A percentile compares a stretch with the other conserved stretches of the same genome.
phyloP scores from a whole-genome alignment of 1,284 basidiomycete species.

The Takashimella tepidaria region DNA sequence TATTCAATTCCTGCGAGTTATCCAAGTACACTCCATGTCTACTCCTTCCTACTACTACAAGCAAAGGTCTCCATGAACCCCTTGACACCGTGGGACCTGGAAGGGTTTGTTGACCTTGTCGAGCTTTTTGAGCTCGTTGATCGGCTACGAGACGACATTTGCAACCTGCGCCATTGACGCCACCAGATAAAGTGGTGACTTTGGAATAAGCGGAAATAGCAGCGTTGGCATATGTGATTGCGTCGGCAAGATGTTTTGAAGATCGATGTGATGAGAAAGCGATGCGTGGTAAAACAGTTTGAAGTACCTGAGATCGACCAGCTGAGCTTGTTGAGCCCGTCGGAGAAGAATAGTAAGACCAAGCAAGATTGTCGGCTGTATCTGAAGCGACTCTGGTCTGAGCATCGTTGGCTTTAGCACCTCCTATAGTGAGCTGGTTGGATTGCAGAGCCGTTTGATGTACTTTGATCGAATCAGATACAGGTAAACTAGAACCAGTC shows the following conservation, averaged over 20 bases:
- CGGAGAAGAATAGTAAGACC: conserved; percentile 39
- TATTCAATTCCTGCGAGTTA: conserved; percentile 56
- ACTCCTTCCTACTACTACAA: conserved; percentile 66
- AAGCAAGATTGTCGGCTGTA: conserved; percentile 49
- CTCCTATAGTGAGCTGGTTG: conserved; percentile 42
- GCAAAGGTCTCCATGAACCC: conserved; percentile 52
- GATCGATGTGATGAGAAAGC: conserved; percentile 31
- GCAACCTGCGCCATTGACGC: too few relatives aligned
- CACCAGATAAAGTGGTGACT: conserved; percentile 52
- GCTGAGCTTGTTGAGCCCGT: conserved; percentile 9
- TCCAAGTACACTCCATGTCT: conserved; percentile 62
- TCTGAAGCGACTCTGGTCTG: conserved; percentile 40
- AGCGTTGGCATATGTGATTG: conserved; percentile 53
- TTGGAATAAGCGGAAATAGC: conserved; percentile 38
- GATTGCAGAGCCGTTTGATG: conserved; percentile 42
- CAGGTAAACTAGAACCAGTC: conserved; percentile 10
- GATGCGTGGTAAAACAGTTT: conserved; percentile 27
- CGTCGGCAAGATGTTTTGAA: conserved; percentile 47
- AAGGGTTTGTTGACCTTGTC: conserved; percentile 52
- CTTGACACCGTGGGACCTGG: too few relatives aligned
- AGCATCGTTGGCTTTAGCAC: conserved; percentile 23
- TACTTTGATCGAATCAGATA: conserved; percentile 28
- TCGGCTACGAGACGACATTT: too few relatives aligned
- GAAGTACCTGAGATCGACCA: background rate
- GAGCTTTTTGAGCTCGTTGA: too few relatives aligned